Base-by-base conservation (phyloP, 441 rosid genomes). In the Populus tomentosa region DNA sequence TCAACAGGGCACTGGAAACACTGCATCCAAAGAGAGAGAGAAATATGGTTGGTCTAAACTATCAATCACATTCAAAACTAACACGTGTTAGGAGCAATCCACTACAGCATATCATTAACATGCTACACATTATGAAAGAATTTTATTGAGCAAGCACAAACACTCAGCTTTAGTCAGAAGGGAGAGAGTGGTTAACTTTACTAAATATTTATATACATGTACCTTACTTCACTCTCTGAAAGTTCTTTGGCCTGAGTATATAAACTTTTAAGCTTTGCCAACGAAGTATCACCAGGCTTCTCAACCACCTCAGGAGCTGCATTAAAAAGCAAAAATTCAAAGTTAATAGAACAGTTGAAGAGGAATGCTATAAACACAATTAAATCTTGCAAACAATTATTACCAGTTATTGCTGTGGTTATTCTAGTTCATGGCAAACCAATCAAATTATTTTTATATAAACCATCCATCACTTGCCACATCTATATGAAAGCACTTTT, bases 231-330 rank as follows among this genome's bases (percentile, higher is more conserved):
- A 82, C 0, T 87, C 85, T 94, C 99, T 1, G 98, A 94, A 75
- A 96, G 94, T 14, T 90, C 98, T 85, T 84, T 96, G 11, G 98
- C 98, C 67, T 76, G 92, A 75, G 83, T 90, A 75, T 96, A 96
- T 38, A 87, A 82, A 77, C 0, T 18, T 86, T 86, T 94, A 69
- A 94, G 91, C 88, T 61, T 94, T 50, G 88, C 76, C 70, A 92
- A 88, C 18, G 97, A 91, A 83, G n/a, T 84, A 87, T 96, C 99
- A 69, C 93, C 94, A 36, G 94, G 95, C 85, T 90, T 94, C 90
- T 94, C 99, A 78, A 94, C 97, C 77, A 95, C 83, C 84, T 94
- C 99, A 10, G 98, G 98, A 74, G 92, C 99, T 92, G 91, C 85
- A 83, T 82, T 72, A 66, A 66, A 77, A 84, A 56, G 79, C 69